phyloP scores from a whole-genome alignment of 2,329 filamentous ascomycete genomes.

The Knufia petricola region DNA sequence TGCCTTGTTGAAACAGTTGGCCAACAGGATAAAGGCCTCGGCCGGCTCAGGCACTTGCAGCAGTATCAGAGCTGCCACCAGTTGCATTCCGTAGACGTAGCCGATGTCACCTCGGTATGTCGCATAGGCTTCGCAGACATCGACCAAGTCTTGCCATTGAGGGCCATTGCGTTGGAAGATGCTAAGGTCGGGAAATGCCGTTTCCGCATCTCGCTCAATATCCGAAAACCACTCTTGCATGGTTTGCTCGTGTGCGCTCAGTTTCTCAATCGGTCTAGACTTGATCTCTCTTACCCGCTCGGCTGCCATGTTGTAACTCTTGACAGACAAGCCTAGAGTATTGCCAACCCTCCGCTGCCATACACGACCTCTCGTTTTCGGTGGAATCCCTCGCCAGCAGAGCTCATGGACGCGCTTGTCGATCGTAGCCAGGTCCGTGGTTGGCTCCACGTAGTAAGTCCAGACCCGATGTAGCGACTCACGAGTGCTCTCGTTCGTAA shows the following conservation, averaged over 20 bases:
- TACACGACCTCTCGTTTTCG: constrained; percentile 46
- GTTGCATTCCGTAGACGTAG: constrained; percentile 50
- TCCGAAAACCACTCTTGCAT: constrained; percentile 44
- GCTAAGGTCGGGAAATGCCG: constrained; percentile 48
- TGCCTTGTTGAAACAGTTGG: constrained; percentile 52
- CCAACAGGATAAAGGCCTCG: constrained; percentile 49
- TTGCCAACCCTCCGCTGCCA: constrained; percentile 55
- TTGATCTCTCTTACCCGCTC: constrained; percentile 44
- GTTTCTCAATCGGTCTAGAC: constrained; percentile 29
- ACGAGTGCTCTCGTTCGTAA: constrained; percentile 42
- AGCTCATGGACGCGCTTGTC: constrained; percentile 49
- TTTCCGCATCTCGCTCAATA: constrained; percentile 44
- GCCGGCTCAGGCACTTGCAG: constrained; percentile 45
- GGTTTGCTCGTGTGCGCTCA: constrained; percentile 33
- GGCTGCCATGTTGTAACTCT: constrained; percentile 49
- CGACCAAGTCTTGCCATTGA: constrained; percentile 45
- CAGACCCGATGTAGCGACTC: constrained; percentile 50
- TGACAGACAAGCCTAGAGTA: constrained; percentile 46
- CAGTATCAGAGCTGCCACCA: constrained; percentile 49
- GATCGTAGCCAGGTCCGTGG: constrained; percentile 47
- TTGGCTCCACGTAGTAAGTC: constrained; percentile 51
- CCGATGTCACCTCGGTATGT: constrained; percentile 56
- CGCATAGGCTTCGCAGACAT: constrained; percentile 53
- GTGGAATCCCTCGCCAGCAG: constrained; percentile 55
- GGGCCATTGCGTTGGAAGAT: constrained; percentile 48